phyloP scores from a whole-genome alignment of 2,329 filamentous ascomycete genomes.

The Chlorencoelia australis region DNA sequence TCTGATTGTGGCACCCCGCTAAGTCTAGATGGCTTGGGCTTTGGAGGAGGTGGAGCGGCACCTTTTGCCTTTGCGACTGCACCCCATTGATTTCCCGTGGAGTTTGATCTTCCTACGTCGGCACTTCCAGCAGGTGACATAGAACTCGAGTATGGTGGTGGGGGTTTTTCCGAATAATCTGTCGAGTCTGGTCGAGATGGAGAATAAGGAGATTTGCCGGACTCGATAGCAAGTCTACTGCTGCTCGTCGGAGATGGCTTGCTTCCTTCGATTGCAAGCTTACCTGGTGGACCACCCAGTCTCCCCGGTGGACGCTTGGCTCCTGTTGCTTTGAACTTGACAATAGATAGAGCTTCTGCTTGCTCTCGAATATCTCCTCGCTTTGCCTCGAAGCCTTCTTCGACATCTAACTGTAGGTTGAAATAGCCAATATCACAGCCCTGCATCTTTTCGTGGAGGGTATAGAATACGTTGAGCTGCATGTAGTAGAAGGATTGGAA shows the following conservation, averaged over 20 bases:
- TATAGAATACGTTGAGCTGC: slow-evolving; percentile 99
- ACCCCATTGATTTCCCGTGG: slow-evolving; percentile 32
- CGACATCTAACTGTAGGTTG: slow-evolving; percentile 79
- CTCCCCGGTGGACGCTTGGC: slow-evolving; percentile 37
- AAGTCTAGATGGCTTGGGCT: slow-evolving; percentile 69
- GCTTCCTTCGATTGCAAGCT: slow-evolving; percentile 14
- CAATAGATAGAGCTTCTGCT: slow-evolving; percentile 74
- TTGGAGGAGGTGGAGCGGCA: slow-evolving; percentile 60
- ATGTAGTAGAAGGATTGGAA: slow-evolving; percentile 99
- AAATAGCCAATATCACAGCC: slow-evolving; percentile 96
- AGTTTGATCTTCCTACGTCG: slow-evolving; percentile 30
- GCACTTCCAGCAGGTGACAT: slow-evolving; percentile 16
- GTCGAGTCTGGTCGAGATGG: slow-evolving; percentile 29
- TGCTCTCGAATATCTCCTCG: slow-evolving; percentile 78
- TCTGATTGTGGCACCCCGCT: slow-evolving; percentile 57
- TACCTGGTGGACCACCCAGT: slow-evolving; percentile 8
- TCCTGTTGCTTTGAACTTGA: slow-evolving; percentile 85
- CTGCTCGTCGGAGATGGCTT: slow-evolving; percentile 8
- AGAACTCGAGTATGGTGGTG: slow-evolving; percentile 58
- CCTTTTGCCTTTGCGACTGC: slow-evolving; percentile 57
- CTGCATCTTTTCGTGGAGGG: slow-evolving; percentile 96
- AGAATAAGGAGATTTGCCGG: slow-evolving; percentile 21
- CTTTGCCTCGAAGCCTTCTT: slow-evolving; percentile 84
- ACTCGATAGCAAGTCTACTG: slow-evolving; percentile 22
- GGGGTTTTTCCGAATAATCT: slow-evolving; percentile 45